Base-by-base conservation (phyloP, 768 basidiomycete genomes). In the Cystofilobasidium macerans region DNA sequence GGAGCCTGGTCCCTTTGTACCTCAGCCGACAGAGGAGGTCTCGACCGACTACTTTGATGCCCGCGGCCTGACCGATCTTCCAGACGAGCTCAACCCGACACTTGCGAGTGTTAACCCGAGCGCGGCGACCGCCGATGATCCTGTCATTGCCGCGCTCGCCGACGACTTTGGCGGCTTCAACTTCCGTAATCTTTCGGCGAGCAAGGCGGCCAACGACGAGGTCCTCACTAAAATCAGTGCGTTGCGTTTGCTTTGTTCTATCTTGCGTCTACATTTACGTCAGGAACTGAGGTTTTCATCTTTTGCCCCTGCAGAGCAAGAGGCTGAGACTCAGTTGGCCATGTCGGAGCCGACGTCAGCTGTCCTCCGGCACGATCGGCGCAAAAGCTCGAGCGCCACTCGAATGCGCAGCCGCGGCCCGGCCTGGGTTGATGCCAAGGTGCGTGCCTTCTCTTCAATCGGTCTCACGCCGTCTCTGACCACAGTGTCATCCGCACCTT, bases 1-100 rank as follows among this genome's bases (percentile, higher is more conserved):
- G 11, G 83, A 85, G 7, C 88, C 94, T 77, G 91, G 92, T 13
- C 88, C 86, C 36, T 99, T 99, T 78, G 90, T 98, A 60, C 95
- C 95, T 56, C 87, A 92, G 73, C 84, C 95, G 38, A 83, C 87
- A 18, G 93, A 98, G 76, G 92, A 93, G 5, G 93, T 97, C 77
- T 94, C 91, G 26, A 99, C 95, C n/a, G 95, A 99, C 75, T 99
- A 99, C 78, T 99, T 99, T 72, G 95, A 99, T 78, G 84, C 92
- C 68, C 85, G 95, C 51, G 95, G 95, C 4, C 56, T 68, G n/a
- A 43, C 53, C 35, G 67, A 68, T 30, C 45, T 69, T 77, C 75
- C 66, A 80, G 81, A 73, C 64, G 71, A 78, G 20, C 75, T 77
- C 43, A 71, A 68, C 48, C 69, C 70, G 26, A 70, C 45, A 33